Evolutionary conservation across 2,329 filamentous ascomycete species (phyloP).

Genomic region (Onygena corvina): DNA sequence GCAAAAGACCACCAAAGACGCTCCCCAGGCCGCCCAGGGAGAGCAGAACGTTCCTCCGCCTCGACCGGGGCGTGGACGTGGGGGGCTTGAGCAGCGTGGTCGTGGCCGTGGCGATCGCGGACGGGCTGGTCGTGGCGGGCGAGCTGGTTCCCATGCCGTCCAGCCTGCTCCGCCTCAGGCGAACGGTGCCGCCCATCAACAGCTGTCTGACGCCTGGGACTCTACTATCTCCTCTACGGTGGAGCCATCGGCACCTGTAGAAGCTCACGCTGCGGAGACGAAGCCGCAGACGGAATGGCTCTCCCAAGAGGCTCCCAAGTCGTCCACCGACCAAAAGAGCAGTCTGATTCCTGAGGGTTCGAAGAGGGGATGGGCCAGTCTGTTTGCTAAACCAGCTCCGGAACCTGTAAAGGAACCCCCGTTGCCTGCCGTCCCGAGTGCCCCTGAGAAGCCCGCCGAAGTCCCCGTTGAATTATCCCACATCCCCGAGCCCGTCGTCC

Average conservation of each 20-base stretch:
- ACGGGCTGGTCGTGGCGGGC: conserved; percentile 37
- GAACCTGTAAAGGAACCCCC: conserved; percentile 41
- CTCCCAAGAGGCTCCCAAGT: neutral
- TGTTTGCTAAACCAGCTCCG: conserved; percentile 55
- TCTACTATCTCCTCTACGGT: conserved; percentile 16
- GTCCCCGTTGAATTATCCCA: conserved; percentile 17
- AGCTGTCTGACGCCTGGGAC: conserved; percentile 13
- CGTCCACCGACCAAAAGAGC: conserved; percentile 22
- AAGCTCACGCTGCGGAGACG: conserved; percentile 15
- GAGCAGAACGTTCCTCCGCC: conserved; percentile 26
- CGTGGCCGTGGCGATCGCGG: conserved; percentile 38
- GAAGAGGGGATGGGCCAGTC: conserved; percentile 55
- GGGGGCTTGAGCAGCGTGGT: conserved; percentile 36
- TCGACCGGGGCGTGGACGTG: conserved; percentile 37
- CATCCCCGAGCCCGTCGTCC: neutral
- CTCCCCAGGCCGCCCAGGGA: conserved; percentile 25
- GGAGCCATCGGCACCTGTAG: conserved; percentile 16
- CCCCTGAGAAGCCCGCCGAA: conserved; percentile 25
- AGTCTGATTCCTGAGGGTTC: conserved; percentile 29
- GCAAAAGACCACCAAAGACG: conserved; percentile 30
- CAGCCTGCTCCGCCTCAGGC: conserved; percentile 22
- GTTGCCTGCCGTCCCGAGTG: conserved; percentile 23
- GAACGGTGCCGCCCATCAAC: conserved; percentile 9
- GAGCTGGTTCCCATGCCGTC: conserved; percentile 30
- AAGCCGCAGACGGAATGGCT: neutral